phyloP scores from a whole-genome alignment of 164 flowering plant species.

The Piper betle region DNA sequence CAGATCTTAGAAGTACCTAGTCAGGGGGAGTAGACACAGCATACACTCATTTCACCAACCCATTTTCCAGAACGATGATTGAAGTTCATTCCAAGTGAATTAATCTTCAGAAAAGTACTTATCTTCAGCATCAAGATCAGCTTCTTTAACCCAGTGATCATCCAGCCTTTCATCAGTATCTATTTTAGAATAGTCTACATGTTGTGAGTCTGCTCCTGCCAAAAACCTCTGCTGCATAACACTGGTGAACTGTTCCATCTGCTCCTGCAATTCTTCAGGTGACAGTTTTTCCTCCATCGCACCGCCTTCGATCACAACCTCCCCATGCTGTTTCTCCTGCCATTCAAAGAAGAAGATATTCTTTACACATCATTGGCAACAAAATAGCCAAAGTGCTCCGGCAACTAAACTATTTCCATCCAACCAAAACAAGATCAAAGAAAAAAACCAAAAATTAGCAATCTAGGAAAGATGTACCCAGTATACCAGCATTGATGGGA shows the following conservation, averaged over 20 bases:
- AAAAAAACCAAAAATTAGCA: no score
- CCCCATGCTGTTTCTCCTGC: not conserved
- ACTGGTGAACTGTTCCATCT: slow-evolving; percentile 71
- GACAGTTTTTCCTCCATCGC: slow-evolving; percentile 23
- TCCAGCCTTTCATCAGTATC: slow-evolving; percentile 76
- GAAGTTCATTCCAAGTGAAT: not conserved
- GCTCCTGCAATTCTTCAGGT: slow-evolving; percentile 64
- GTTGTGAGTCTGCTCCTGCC: slow-evolving; percentile 69
- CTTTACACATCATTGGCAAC: not conserved
- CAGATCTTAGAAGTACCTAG: no score
- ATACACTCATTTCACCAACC: no score
- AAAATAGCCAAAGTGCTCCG: no score
- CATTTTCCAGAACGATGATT: not conserved
- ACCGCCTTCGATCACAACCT: not conserved
- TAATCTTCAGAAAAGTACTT: slow-evolving; percentile 67
- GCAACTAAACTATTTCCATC: no score
- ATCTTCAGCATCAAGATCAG: slow-evolving; percentile 76
- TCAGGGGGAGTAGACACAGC: no score
- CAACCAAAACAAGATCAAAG: no score
- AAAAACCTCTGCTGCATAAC: slow-evolving; percentile 90
- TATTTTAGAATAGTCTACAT: slow-evolving; percentile 75
- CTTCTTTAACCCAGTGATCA: slow-evolving; percentile 88
- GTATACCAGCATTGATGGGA: no score
- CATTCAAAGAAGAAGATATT: not conserved
- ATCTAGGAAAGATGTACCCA: no score